Evolutionary conservation across 208 protist genomes (phyloP).

Genomic region (Trypanosoma grayi): DNA sequence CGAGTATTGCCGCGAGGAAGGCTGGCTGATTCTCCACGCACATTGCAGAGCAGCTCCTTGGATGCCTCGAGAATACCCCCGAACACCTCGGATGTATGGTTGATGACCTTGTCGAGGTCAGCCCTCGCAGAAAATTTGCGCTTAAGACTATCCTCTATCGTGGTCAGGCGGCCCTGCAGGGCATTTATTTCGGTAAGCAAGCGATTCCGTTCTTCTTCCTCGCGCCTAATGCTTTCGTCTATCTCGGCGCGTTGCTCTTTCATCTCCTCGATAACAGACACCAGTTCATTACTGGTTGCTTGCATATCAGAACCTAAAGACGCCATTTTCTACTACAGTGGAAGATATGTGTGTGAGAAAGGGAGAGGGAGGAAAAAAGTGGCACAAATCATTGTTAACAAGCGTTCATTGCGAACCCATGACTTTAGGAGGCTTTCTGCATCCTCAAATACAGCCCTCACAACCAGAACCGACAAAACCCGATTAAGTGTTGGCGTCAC

Average conservation of each 20-base stretch:
- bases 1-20: neutral
- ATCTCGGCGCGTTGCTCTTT: constrained; percentile 68
- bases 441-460: too few relatives aligned
- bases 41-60: constrained; percentile 62
- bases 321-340: constrained; percentile 42
- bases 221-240: constrained; percentile 65
- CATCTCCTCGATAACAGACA: constrained; percentile 89
- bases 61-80: constrained; percentile 88
- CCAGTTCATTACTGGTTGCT: constrained; percentile 81
- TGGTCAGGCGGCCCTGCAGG: constrained; percentile 40
- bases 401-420: too few relatives aligned
- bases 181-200: constrained; percentile 51
- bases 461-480: too few relatives aligned
- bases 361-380: neutral
- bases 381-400: neutral
- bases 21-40: constrained; percentile 60
- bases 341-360: neutral
- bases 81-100: constrained; percentile 81
- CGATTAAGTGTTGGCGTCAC: too few relatives aligned
- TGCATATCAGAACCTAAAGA: constrained; percentile 81
- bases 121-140: constrained; percentile 46
- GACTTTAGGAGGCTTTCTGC: too few relatives aligned
- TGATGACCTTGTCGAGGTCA: constrained; percentile 76
- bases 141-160: constrained; percentile 55
- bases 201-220: constrained; percentile 62